Conservation (phyloP, 75 land plant genomes). For the Pinus albicaulis region DNA sequence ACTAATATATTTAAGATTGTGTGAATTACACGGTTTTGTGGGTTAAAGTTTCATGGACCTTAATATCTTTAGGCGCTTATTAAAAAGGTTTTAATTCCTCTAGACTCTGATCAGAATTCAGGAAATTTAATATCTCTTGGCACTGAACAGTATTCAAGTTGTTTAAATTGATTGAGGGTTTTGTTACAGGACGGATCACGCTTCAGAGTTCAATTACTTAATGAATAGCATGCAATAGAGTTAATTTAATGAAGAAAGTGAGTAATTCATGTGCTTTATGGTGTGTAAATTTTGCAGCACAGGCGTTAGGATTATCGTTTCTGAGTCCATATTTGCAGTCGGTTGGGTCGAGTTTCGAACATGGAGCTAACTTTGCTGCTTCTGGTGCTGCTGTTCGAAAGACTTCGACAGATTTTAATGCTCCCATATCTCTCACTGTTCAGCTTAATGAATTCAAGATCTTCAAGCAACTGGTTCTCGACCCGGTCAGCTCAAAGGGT, state of each 20-base stretch:
- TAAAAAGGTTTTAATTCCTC: too few species aligned
- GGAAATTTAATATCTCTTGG: too few species aligned
- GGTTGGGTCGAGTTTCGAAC: slow-evolving; percentile 45
- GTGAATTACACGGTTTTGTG: background rate
- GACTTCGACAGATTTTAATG: slow-evolving; percentile 9
- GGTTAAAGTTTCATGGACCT: too few species aligned
- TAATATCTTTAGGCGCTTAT: too few species aligned
- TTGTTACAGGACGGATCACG: background rate
- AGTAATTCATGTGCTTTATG: too few species aligned
- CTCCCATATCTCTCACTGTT: slow-evolving; percentile 47
- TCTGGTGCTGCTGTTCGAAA: slow-evolving; percentile 39
- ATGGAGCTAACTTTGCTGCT: slow-evolving; percentile 73
- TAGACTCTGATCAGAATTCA: too few species aligned
- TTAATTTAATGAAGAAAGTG: too few species aligned
- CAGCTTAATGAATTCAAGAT: slow-evolving; percentile 41
- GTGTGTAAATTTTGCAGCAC: slow-evolving; percentile 28
- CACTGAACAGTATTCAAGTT: too few species aligned
- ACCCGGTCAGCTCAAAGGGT: background rate
- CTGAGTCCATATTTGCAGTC: slow-evolving; percentile 49
- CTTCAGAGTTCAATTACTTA: background rate
- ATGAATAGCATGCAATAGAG: background rate
- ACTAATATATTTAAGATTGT: background rate
- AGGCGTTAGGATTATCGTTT: slow-evolving; percentile 40
- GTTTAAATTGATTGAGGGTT: background rate
- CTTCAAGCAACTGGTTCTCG: slow-evolving; percentile 26